Evolutionary conservation across 208 protist genomes (phyloP).

Genomic region (Crithidia thermophila): DNA sequence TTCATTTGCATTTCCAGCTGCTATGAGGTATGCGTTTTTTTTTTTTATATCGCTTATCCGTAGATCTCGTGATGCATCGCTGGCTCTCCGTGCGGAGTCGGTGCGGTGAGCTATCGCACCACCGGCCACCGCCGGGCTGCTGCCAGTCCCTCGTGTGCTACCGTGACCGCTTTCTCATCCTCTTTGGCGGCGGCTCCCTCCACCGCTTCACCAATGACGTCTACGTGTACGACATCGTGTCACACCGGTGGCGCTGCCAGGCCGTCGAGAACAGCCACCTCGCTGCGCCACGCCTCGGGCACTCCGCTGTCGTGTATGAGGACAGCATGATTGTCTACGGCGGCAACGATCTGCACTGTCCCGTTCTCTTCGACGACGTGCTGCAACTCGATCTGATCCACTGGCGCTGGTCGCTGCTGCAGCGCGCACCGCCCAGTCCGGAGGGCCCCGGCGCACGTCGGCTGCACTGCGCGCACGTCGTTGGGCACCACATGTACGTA

Average conservation of each 20-base stretch:
- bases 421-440: conserved; percentile 47
- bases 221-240: conserved; percentile 25
- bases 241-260: conserved; percentile 8
- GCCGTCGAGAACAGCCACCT: conserved; percentile 55
- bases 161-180: conserved; percentile 72
- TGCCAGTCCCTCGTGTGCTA: conserved; percentile 77
- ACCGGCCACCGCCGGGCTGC: conserved; percentile 62
- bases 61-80: too few species aligned
- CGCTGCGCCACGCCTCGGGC: conserved; percentile 53
- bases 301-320: conserved; percentile 65
- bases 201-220: conserved; percentile 14
- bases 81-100: conserved; percentile 34
- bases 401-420: conserved; percentile 70
- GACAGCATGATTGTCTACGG: conserved; percentile 91
- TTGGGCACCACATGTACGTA: conserved; percentile 78
- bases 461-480: conserved; percentile 74
- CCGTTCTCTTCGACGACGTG: conserved; percentile 58
- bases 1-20: too few species aligned
- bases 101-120: conserved; percentile 14
- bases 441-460: conserved; percentile 72
- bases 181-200: conserved; percentile 77
- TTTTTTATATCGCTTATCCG: too few species aligned
- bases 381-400: conserved; percentile 68
- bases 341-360: conserved; percentile 58
- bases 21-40: too few species aligned